Evolutionary conservation across 176 grass and related monocot genomes (phyloP).

Genomic region (Musa schizocarpa): DNA sequence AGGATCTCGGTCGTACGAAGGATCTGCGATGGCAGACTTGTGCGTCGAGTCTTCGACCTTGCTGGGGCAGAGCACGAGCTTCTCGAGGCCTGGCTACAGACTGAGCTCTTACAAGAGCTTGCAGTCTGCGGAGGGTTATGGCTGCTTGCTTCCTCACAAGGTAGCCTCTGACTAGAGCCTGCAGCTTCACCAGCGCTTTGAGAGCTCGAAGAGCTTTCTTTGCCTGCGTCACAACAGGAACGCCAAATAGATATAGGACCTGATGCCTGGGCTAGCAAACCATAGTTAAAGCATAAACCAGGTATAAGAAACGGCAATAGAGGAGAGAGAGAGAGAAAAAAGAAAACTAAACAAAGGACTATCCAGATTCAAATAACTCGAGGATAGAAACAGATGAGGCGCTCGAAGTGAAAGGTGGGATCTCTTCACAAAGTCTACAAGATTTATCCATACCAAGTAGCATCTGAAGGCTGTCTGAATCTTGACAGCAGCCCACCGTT

Average conservation of each 20-base stretch:
- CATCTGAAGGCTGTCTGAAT: conserved; percentile 86
- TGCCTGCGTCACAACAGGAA: conserved; percentile 29
- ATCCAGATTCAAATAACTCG: neutral
- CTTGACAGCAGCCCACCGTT: conserved; percentile 37
- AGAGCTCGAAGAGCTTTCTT: conserved; percentile 83
- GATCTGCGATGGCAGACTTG: conserved; percentile 30
- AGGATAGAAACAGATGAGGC: no score
- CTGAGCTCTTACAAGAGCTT: conserved; percentile 72
- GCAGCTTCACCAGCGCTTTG: conserved; percentile 66
- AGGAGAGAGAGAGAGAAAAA: no score
- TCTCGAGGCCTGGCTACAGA: conserved; percentile 9
- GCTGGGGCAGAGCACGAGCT: neutral
- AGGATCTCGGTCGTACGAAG: conserved; percentile 20
- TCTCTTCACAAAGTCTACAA: neutral
- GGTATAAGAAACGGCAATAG: no score
- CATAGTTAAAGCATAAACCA: no score
- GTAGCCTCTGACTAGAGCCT: conserved; percentile 78
- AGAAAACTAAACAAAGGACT: neutral
- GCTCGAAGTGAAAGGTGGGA: no score
- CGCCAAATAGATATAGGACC: no score
- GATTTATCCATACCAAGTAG: conserved; percentile 49
- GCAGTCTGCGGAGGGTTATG: conserved; percentile 47
- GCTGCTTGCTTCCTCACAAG: conserved; percentile 78
- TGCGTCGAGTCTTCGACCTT: conserved; percentile 10
- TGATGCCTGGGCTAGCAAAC: no score